Evolutionary conservation across 208 protist genomes (phyloP).

Genomic region (Trypanosoma theileri): DNA sequence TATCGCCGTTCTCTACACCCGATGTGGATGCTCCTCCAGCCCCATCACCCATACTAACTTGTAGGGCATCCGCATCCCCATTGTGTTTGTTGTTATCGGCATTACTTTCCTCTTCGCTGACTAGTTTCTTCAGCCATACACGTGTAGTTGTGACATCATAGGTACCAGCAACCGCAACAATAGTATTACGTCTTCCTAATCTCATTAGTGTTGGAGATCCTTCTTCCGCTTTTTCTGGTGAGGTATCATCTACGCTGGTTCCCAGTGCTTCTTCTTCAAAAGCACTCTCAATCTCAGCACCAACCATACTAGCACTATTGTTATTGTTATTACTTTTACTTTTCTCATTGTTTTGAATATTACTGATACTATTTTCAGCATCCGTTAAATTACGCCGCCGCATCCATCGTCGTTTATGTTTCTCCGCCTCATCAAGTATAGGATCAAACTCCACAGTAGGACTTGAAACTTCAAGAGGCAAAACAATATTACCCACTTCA

Average conservation of each 20-base stretch:
- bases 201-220: too few species aligned
- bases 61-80: neutral
- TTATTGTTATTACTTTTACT: constrained; percentile 8
- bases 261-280: neutral
- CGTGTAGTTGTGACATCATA: constrained; percentile 23
- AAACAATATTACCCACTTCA: neutral
- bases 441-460: constrained; percentile 54
- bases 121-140: constrained; percentile 19
- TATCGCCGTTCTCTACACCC: neutral
- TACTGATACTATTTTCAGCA: neutral
- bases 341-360: neutral
- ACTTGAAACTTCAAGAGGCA: neutral
- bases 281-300: neutral
- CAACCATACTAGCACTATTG: constrained; percentile 1
- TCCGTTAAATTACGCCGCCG: constrained; percentile 23
- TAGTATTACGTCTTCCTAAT: too few species aligned
- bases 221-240: neutral
- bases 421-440: constrained; percentile 53
- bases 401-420: constrained; percentile 40
- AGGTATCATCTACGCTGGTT: neutral
- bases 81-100: constrained; percentile 14
- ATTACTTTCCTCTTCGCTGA: constrained; percentile 19
- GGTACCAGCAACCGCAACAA: neutral
- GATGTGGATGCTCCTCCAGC: neutral
- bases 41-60: neutral